Evolutionary conservation across 179 eudicot genomes (phyloP).

Genomic region (Carnegiea gigantea): DNA sequence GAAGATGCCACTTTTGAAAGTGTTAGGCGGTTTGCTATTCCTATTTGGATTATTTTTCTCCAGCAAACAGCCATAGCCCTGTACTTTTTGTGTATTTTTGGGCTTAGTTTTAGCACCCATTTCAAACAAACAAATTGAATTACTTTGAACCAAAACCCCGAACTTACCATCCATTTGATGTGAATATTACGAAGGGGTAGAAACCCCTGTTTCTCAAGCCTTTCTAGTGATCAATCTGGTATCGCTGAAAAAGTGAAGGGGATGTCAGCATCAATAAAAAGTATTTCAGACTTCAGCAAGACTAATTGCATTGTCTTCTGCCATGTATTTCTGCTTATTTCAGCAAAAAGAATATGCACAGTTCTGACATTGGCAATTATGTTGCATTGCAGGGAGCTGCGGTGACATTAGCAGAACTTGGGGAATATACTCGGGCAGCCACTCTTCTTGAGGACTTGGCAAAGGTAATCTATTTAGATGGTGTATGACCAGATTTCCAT

Average conservation of each 20-base stretch:
- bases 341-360: not conserved
- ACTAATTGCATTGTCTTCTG: not conserved
- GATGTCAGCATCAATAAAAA: not conserved
- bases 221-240: not conserved
- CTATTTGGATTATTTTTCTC: too few relatives aligned
- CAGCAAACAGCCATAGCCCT: too few relatives aligned
- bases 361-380: conserved; percentile 1
- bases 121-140: too few relatives aligned
- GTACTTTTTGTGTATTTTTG: too few relatives aligned
- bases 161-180: not conserved
- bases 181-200: not conserved
- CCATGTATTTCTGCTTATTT: conserved; percentile 7
- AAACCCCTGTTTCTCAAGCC: not conserved
- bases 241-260: not conserved
- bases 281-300: not conserved
- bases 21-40: too few relatives aligned
- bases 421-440: conserved; percentile 70
- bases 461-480: conserved; percentile 48
- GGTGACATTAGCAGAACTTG: conserved; percentile 77
- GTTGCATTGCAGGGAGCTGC: conserved; percentile 74
- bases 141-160: not conserved
- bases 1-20: too few relatives aligned
- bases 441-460: conserved; percentile 71
- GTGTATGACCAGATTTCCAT: conserved; percentile 17
- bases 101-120: too few relatives aligned